A percentile compares a stretch with the other conserved stretches of the same genome.
Conservation (phyloP, 75 land plant genomes). For the Picea sitchensis region DNA sequence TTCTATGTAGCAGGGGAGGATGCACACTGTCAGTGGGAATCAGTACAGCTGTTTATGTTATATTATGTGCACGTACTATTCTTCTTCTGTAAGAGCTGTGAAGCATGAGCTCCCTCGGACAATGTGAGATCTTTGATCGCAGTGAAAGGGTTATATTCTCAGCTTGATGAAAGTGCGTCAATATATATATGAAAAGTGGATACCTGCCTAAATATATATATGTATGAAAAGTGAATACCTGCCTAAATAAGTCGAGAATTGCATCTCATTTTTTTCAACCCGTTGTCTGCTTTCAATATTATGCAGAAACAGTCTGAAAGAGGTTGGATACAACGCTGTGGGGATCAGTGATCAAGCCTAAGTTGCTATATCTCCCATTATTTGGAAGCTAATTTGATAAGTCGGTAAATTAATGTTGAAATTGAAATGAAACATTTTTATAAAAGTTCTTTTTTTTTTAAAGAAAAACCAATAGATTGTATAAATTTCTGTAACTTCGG, state of each 20-base stretch:
- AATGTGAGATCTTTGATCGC: neutral
- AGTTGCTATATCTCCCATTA: too few species aligned
- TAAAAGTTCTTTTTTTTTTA: too few species aligned
- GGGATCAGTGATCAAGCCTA: too few species aligned
- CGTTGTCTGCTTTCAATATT: neutral
- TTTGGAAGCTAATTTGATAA: too few species aligned
- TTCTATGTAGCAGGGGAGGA: constrained; percentile 2
- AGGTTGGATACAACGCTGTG: neutral
- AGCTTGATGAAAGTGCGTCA: neutral
- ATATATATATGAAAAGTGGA: too few species aligned
- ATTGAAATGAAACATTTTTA: too few species aligned
- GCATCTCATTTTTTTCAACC: neutral
- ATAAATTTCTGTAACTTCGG: too few species aligned
- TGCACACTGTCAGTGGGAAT: neutral
- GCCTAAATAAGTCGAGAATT: neutral
- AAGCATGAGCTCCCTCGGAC: neutral
- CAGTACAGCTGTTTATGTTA: neutral
- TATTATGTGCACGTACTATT: neutral
- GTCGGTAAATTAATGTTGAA: too few species aligned
- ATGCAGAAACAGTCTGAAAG: neutral
- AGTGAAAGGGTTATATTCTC: neutral
- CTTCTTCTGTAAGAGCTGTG: neutral
- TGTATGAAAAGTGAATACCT: neutral
- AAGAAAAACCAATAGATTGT: too few species aligned
- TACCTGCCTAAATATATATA: too few species aligned